Evolutionary conservation across 352 stramenopile genomes (phyloP).

Genomic region (Globisporangium nodosum): DNA sequence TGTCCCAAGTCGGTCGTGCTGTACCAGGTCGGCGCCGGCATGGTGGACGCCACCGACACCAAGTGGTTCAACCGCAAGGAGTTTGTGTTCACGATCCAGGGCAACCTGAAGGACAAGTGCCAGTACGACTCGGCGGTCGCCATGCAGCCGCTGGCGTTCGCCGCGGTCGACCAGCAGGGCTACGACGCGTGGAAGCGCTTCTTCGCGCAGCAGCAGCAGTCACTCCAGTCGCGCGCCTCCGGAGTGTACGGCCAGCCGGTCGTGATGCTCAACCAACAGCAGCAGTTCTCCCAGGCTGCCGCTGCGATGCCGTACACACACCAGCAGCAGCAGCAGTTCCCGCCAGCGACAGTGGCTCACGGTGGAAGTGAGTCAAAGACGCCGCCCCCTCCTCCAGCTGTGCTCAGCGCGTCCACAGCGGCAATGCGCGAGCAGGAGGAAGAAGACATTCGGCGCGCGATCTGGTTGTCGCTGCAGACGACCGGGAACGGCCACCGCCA

Average conservation of each 20-base stretch:
- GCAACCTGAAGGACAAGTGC: conserved; percentile 24
- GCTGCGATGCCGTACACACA: not conserved
- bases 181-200: conserved; percentile 59
- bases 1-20: conserved; percentile 56
- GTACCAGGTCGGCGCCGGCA: conserved; percentile 45
- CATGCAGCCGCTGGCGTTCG: conserved; percentile 48
- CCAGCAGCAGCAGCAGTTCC: not conserved
- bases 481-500: not conserved
- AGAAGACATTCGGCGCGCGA: conserved; percentile 43
- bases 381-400: not conserved
- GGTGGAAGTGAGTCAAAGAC: conserved; percentile 3
- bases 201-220: conserved; percentile 49
- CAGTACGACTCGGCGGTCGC: conserved; percentile 27
- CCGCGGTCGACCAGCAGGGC: conserved; percentile 33
- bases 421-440: conserved; percentile 27
- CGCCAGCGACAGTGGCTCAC: not conserved
- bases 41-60: conserved; percentile 32
- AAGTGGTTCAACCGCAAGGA: conserved; percentile 77
- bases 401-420: not conserved
- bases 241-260: conserved; percentile 1
- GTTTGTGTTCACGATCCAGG: conserved; percentile 47
- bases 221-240: conserved; percentile 6
- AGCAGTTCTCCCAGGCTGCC: not conserved
- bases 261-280: not conserved
- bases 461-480: conserved; percentile 48